Conservation (phyloP, 2,329 filamentous ascomycete species). For the Tolypocladium nubicola region DNA sequence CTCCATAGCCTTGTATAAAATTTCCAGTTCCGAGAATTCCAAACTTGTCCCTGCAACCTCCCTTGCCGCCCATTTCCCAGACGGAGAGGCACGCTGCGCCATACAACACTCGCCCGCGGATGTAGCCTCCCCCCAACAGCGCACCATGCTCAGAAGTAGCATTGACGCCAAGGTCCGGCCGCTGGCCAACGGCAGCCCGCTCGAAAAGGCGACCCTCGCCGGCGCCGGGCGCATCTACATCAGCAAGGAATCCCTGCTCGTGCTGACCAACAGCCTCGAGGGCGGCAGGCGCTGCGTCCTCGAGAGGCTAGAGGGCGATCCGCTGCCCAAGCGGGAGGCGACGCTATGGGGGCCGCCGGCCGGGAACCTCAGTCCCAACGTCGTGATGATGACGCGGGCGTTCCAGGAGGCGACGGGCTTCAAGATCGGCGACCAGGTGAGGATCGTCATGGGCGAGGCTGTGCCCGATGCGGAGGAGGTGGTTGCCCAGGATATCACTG, state of each 20-base stretch:
- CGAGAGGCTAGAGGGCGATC: slow-evolving; percentile 18
- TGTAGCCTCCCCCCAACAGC: background rate
- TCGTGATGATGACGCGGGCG: slow-evolving; percentile 62
- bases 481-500: slow-evolving; percentile 47
- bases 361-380: slow-evolving; percentile 54
- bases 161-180: slow-evolving; percentile 31
- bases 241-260: slow-evolving; percentile 34
- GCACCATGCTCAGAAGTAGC: slow-evolving; percentile 21
- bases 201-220: slow-evolving; percentile 29
- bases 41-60: background rate
- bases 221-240: slow-evolving; percentile 38
- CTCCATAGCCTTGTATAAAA: background rate
- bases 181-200: slow-evolving; percentile 27
- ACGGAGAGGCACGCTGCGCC: background rate
- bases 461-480: slow-evolving; percentile 48
- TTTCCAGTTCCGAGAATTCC: background rate
- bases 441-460: slow-evolving; percentile 45
- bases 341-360: slow-evolving; percentile 39
- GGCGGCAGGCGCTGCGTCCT: slow-evolving; percentile 31
- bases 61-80: background rate
- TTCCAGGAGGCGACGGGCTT: slow-evolving; percentile 65
- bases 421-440: slow-evolving; percentile 56
- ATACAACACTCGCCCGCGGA: background rate
- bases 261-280: slow-evolving; percentile 31
- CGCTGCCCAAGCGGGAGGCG: slow-evolving; percentile 28